Percentiles rank a stretch among this genome's conserved stretches.
phyloP scores from a whole-genome alignment of 2,329 filamentous ascomycete genomes.

The Aspergillus viridinutans region DNA sequence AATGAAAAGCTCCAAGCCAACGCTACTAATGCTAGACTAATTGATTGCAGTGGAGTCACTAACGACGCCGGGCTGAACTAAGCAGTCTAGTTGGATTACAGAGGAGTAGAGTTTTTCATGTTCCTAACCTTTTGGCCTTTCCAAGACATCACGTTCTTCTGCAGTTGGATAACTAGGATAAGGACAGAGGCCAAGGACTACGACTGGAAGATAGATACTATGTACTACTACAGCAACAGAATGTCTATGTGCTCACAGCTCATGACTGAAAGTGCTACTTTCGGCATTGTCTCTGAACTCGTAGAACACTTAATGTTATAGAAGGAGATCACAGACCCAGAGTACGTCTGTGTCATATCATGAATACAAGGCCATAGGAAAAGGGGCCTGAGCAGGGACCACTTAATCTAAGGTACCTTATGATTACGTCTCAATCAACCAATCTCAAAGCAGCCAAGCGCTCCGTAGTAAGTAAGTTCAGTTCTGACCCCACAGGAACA shows the following conservation, averaged over 20 bases:
- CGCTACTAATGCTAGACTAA: neutral
- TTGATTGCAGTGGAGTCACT: neutral
- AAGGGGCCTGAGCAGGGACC: neutral
- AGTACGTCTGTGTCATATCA: too few relatives aligned
- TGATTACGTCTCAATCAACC: neutral
- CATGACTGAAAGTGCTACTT: too few relatives aligned
- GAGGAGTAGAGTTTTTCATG: neutral
- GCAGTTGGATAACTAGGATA: neutral
- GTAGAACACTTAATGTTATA: too few relatives aligned
- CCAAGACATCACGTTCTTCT: neutral
- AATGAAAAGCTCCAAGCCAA: neutral
- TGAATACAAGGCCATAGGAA: neutral
- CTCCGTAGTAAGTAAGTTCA: neutral
- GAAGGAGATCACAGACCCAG: too few relatives aligned
- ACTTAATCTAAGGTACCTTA: too few relatives aligned
- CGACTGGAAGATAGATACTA: too few relatives aligned
- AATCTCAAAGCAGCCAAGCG: neutral
- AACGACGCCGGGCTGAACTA: neutral
- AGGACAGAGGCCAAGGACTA: neutral
- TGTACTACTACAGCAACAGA: too few relatives aligned
- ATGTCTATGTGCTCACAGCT: too few relatives aligned
- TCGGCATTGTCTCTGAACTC: too few relatives aligned
- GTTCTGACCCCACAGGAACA: neutral
- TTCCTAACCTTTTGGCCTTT: neutral
- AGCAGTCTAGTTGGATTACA: neutral